phyloP scores from a whole-genome alignment of 176 grass and related monocot genomes.

The Chloris gayana region DNA sequence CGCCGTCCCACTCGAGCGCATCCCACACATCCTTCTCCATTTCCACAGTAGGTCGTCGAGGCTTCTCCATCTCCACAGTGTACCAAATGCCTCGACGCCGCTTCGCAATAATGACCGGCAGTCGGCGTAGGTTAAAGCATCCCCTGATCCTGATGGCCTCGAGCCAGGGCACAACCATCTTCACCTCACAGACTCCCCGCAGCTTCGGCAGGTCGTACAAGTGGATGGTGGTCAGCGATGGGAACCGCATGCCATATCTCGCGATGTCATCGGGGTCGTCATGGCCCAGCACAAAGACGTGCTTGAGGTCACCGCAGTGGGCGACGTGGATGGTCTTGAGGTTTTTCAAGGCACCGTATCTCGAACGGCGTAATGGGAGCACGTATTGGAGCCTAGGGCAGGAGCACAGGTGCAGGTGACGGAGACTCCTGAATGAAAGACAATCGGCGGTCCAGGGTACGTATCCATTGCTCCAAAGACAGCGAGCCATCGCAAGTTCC shows the following conservation, averaged over 20 bases:
- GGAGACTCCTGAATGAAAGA: not conserved
- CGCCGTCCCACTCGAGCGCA: too few species aligned
- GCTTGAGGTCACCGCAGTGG: conserved; percentile 4
- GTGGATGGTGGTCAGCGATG: conserved; percentile 4
- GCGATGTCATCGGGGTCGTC: not conserved
- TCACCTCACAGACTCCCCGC: not conserved
- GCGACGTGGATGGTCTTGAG: conserved; percentile 34
- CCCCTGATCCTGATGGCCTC: conserved; percentile 16
- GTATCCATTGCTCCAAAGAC: not conserved
- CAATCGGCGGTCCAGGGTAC: too few species aligned
- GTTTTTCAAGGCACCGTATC: not conserved
- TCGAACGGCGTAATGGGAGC: not conserved
- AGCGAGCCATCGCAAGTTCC: not conserved
- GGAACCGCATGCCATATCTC: not conserved
- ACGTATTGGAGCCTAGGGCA: conserved; percentile 24
- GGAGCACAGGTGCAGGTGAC: not conserved
- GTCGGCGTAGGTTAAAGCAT: conserved; percentile 9
- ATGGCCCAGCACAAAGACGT: not conserved
- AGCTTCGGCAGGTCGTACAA: conserved; percentile 15
- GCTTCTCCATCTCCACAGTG: too few species aligned
- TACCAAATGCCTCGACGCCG: too few species aligned
- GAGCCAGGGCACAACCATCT: not conserved
- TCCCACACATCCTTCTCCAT: too few species aligned
- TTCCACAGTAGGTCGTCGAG: too few species aligned
- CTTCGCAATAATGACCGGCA: not conserved